Base-by-base conservation (phyloP, 306 rosid species). In the Cercis canadensis region DNA sequence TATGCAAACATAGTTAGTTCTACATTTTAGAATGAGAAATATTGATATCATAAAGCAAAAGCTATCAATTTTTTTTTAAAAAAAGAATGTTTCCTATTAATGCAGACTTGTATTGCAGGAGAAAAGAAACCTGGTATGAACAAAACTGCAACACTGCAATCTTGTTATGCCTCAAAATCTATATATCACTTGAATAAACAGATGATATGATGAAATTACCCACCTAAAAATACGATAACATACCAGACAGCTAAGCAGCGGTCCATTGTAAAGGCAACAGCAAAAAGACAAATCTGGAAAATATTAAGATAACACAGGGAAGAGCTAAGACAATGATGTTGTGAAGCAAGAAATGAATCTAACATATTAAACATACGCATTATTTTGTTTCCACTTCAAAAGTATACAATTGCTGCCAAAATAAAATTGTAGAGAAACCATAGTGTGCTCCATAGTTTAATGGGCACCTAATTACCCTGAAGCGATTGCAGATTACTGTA, bases 201-300 rank as follows among this genome's bases (percentile, higher is more conserved):
- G 17, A 58, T 44, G 10, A 74, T 39, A 53, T 47, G 32, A 75
- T 13, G 71, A 63, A 83, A 68, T 51, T 31, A 68, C 88, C 67
- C 74, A 91, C 98, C 97, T 78, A 83, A 59, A 73, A 94, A 89
- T 41, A 75, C 82, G 49, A 82, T 77, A 43, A 85, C 31, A 65
- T 89, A 94, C 95, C 95, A 91, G n/a, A 89, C 50, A 17, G 95
- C 87, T 81, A 94, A 75, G 75, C 90, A 80, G 77, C 87, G 79
- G 70, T 94, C 97, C 94, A 94, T 73, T 31, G 87, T 82, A 45
- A 74, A 70, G 81, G 97, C 81, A 53, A 94, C 83, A 29, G 74
- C 85, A 67, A 89, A 69, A 55, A 90, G 87, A 75, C 90, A 89
- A 82, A 87, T 72, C 98, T 94, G 96, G 57, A 84, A n/a, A 50